Evolutionary conservation across 169 alveolate genomes (phyloP).

Genomic region (Theileria parva): DNA sequence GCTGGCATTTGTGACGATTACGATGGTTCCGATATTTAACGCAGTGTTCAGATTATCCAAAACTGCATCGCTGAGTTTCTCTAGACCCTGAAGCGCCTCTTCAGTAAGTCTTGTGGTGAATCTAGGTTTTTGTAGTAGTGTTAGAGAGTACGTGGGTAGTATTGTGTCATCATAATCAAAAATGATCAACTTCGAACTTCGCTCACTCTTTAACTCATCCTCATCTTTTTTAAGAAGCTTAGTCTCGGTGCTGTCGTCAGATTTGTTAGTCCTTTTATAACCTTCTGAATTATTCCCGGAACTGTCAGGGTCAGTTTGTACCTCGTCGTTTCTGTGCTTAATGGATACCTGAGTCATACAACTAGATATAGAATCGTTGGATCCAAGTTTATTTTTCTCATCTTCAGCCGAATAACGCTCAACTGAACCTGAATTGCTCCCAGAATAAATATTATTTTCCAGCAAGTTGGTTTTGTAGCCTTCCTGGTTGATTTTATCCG

Average conservation of each 20-base stretch:
- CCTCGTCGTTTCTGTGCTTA: constrained; percentile 11
- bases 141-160: constrained; percentile 80
- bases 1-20: constrained; percentile 85
- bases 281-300: not conserved
- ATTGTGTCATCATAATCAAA: constrained; percentile 86
- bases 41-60: constrained; percentile 73
- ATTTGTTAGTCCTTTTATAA: not conserved
- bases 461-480: constrained; percentile 17
- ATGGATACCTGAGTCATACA: constrained; percentile 31
- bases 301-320: constrained; percentile 1
- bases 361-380: constrained; percentile 27
- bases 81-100: constrained; percentile 64
- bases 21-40: constrained; percentile 69
- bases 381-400: constrained; percentile 11
- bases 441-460: not conserved
- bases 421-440: constrained; percentile 19
- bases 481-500: constrained; percentile 13
- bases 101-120: constrained; percentile 54
- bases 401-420: constrained; percentile 16
- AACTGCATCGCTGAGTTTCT: constrained; percentile 71
- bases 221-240: constrained; percentile 3
- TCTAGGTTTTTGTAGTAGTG: constrained; percentile 64
- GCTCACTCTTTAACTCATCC: not conserved
- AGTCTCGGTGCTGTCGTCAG: not conserved
- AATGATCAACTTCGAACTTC: constrained; percentile 69